Percentiles rank a stretch among this genome's conserved stretches.
Evolutionary conservation across 305 asterid species (phyloP).

Genomic region (Nicotiana rustica): DNA sequence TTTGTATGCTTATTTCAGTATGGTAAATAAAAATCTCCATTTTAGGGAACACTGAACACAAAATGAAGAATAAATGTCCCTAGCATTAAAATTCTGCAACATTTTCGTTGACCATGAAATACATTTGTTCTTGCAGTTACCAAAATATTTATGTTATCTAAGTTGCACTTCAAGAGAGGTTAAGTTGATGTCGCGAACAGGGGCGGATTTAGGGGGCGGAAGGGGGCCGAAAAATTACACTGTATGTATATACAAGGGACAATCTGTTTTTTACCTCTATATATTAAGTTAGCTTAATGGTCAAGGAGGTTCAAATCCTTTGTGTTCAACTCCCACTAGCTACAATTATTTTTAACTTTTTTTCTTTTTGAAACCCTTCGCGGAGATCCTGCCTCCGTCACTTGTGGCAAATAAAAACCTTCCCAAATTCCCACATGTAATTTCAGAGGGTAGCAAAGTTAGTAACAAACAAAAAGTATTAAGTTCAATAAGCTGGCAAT

Average conservation of each 20-base stretch:
- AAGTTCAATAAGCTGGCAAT: too few relatives aligned
- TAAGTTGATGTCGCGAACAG: background rate
- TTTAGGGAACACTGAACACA: background rate
- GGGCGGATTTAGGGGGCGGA: too few relatives aligned
- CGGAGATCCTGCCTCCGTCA: too few relatives aligned
- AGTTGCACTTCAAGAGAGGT: background rate
- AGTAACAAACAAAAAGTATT: too few relatives aligned
- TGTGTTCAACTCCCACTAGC: too few relatives aligned
- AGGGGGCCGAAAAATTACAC: too few relatives aligned
- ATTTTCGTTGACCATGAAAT: constrained; percentile 2
- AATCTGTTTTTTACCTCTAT: too few relatives aligned
- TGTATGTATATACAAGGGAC: too few relatives aligned
- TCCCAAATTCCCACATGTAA: background rate
- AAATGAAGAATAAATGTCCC: constrained; percentile 7
- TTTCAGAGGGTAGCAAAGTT: background rate
- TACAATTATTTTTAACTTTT: too few relatives aligned
- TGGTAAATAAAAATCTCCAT: background rate
- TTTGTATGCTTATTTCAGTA: constrained; percentile 19
- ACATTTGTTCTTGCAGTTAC: background rate
- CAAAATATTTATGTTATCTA: background rate
- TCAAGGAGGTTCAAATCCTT: too few relatives aligned
- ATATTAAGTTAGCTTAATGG: too few relatives aligned
- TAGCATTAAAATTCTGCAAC: background rate
- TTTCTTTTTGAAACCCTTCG: too few relatives aligned
- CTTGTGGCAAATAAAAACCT: background rate